phyloP scores from a whole-genome alignment of 2,329 filamentous ascomycete species.

The Aureobasidium melanogenum region DNA sequence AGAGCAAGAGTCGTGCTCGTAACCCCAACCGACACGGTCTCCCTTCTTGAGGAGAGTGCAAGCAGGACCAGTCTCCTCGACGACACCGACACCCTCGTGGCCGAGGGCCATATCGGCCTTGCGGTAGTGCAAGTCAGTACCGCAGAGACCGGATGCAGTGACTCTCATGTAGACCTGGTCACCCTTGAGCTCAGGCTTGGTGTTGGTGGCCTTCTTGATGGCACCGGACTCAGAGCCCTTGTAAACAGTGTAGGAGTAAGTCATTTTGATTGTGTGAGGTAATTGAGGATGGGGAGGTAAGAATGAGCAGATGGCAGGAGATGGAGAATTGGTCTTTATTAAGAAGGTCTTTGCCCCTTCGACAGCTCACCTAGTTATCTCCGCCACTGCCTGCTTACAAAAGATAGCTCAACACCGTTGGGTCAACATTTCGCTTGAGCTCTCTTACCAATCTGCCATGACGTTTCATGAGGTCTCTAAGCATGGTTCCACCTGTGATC shows the following conservation, averaged over 20 bases:
- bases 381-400: slow-evolving; percentile 9
- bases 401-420: neutral
- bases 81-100: slow-evolving; percentile 47
- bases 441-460: slow-evolving; percentile 5
- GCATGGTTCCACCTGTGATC: neutral
- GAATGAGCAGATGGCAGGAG: neutral
- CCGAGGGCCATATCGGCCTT: slow-evolving; percentile 39
- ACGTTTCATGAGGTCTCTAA: neutral
- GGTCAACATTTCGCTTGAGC: neutral
- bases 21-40: slow-evolving; percentile 45
- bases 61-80: slow-evolving; percentile 39
- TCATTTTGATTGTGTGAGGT: slow-evolving; percentile 19
- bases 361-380: neutral
- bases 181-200: slow-evolving; percentile 35
- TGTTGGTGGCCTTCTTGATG: slow-evolving; percentile 43
- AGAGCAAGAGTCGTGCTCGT: slow-evolving; percentile 37
- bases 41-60: slow-evolving; percentile 40
- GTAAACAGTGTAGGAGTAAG: slow-evolving; percentile 50
- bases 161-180: slow-evolving; percentile 55
- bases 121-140: slow-evolving; percentile 44
- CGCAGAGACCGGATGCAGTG: slow-evolving; percentile 60
- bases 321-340: slow-evolving; percentile 1
- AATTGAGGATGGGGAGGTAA: neutral
- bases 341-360: neutral
- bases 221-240: slow-evolving; percentile 52